Base-by-base conservation (phyloP, 345 rosid species). In the Melastoma malabathricum region DNA sequence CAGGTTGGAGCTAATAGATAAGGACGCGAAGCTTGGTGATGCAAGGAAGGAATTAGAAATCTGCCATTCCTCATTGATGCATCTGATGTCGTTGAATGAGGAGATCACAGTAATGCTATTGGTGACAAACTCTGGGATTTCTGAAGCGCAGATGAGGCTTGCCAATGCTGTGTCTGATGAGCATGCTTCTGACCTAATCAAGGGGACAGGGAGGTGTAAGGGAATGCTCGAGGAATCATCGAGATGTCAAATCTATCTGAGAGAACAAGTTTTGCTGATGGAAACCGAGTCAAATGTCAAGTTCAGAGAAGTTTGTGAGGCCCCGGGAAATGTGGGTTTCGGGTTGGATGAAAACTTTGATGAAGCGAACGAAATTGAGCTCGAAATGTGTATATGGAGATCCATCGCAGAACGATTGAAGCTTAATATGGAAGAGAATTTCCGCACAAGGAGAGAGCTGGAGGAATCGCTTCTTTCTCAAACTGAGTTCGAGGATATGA, bases 391-490 rank as follows among this genome's bases (percentile, higher is more conserved):
- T 86, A 68, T 90, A 55, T 86, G 96, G 96, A 82, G 75, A 69
- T 74, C 78, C 9, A 72, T 80, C 48, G 80, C 88, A 41, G 80
- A 81, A 56, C 78, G 75, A 38, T 68, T 86, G 50, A 83, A 72
- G 57, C 47, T 29, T 29, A 82, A 81, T 29, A 82, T 86, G 10
- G 92, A 89, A 69, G 83, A 81, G 64, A 75, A 55, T 65, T 75
- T 65, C 50, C 58, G 43, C 53, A 51, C 75, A 48, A 77, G 90
- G 6, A 89, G 68, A 62, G 81, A 80, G 58, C 54, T 86, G 44
- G 97, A 89, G 77, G 81, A 80, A 51, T 86, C 95, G 57, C 90
- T 89, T 76, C 84, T 89, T 68, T 83, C 79, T 31, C 84, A 89
- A 56, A 83, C 73, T 8, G 86, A 71, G 58, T 63, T 76, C 44